Base-by-base conservation (phyloP, 2,329 filamentous ascomycete species). In the Pseudocercospora cruenta region DNA sequence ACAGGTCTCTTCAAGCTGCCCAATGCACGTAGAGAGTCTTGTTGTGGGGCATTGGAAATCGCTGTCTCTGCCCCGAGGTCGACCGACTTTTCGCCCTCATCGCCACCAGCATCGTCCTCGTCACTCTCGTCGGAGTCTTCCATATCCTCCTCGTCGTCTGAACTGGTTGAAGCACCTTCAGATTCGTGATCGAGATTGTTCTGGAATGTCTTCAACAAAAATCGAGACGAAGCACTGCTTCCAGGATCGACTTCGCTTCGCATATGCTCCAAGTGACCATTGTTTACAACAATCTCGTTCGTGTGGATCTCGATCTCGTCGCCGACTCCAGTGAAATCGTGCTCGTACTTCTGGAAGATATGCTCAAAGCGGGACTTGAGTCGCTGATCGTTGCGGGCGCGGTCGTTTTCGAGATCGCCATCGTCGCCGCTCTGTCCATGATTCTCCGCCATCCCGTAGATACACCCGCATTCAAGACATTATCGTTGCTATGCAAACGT, bases 221-320 rank as follows among this genome's bases (percentile, higher is more conserved):
- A 75, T 45, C 72, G 73, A 6, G 69, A 70, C 2, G 76, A 71
- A 24, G 72, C 68, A 53, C 69, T 67, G 26, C 77, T 63, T 28
- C 84, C 82, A 47, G 78, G 75, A 80, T 86, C 82, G 70, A 85
- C 79, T 76, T 90, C 84, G 79, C 86, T 78, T 75, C 81, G 74
- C 84, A 92, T 88, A 74, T 86, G 78, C 59, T 86, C 77, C 60
- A 97, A 78, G 80, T 98, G 95, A 0, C 95, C 94, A 82, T 97
- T 95, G 78, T 98, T 86, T 63, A 97, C 89, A n/a, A 96, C 85
- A 55, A 98, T 88, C 65, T 91, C 84, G 62, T 92, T 93, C 0
- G 91, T 94, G 58, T 84, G 83, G 64, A 97, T 83, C 78, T 98
- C 92, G 73, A 98, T 93, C 80, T 97, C 93, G 78, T 98, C 94